Conservation (phyloP, 1,139 yeast species). For the Hemisphaericaspora xylanilytica region DNA sequence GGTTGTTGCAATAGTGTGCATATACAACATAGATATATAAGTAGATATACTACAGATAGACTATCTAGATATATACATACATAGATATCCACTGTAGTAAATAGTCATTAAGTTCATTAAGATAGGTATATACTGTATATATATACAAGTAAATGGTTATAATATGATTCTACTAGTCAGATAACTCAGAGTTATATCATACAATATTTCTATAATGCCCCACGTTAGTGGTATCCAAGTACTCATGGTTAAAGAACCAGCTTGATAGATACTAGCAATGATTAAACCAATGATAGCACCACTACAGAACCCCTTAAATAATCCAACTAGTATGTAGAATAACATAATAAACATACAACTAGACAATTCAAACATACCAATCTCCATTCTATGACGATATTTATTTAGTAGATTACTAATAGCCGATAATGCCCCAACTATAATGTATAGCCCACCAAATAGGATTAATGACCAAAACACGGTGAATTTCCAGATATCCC, state of each 20-base stretch:
- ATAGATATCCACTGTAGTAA: too few species aligned
- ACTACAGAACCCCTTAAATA: conserved; percentile 61
- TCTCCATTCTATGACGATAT: conserved; percentile 19
- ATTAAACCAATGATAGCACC: conserved; percentile 77
- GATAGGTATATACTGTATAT: too few species aligned
- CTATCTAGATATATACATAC: too few species aligned
- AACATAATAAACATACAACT: conserved; percentile 36
- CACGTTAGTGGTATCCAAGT: conserved; percentile 92
- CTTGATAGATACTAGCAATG: conserved; percentile 61
- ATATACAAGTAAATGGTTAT: conserved; percentile 12
- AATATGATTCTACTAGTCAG: conserved; percentile 40
- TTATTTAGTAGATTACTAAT: conserved; percentile 29
- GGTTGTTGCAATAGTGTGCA: too few species aligned
- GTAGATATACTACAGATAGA: too few species aligned
- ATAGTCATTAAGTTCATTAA: too few species aligned
- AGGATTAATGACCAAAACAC: conserved; percentile 76
- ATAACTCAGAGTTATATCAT: conserved; percentile 65
- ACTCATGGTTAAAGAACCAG: conserved; percentile 80
- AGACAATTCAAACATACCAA: conserved; percentile 13
- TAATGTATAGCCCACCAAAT: conserved; percentile 57
- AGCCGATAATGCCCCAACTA: conserved; percentile 66
- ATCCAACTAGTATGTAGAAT: conserved; percentile 52
- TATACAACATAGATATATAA: too few species aligned
- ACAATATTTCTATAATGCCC: conserved; percentile 66
- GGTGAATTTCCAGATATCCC: conserved; percentile 85